These are phyloP conservation scores for Suhomyces bribrorum DNA, from an alignment of 1,139 yeast species.

Conservation along the genomic window DNA sequence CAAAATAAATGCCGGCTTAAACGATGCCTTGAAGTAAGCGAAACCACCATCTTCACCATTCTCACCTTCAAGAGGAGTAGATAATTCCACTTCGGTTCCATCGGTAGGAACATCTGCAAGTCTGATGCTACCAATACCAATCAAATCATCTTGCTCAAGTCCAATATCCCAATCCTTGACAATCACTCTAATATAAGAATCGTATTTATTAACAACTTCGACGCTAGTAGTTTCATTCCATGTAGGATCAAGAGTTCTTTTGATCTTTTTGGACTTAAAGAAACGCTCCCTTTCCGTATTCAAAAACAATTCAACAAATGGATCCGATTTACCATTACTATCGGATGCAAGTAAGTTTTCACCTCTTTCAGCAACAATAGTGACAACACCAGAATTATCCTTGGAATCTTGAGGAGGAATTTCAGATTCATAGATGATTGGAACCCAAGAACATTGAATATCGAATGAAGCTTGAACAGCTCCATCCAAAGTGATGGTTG, in stretches of 20 bases:
- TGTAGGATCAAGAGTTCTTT: constrained; percentile 83
- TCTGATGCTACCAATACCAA: constrained; percentile 67
- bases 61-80: constrained; percentile 56
- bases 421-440: constrained; percentile 54
- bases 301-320: constrained; percentile 69
- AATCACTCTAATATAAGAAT: constrained; percentile 57
- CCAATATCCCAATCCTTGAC: constrained; percentile 94
- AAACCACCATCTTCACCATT: constrained; percentile 65
- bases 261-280: constrained; percentile 74
- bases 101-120: constrained; percentile 63
- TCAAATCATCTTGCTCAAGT: constrained; percentile 74
- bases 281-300: constrained; percentile 59
- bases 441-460: constrained; percentile 77
- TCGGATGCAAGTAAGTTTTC: constrained; percentile 80
- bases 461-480: constrained; percentile 53
- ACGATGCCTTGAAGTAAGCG: constrained; percentile 57
- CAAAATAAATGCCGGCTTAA: constrained; percentile 69
- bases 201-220: constrained; percentile 58
- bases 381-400: constrained; percentile 72
- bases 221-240: constrained; percentile 72
- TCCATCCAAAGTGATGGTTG: constrained; percentile 49
- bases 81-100: constrained; percentile 49
- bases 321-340: constrained; percentile 90
- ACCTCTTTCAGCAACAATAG: constrained; percentile 65
- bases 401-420: constrained; percentile 77